phyloP scores from a whole-genome alignment of 306 rosid species.

The Fagus sylvatica region DNA sequence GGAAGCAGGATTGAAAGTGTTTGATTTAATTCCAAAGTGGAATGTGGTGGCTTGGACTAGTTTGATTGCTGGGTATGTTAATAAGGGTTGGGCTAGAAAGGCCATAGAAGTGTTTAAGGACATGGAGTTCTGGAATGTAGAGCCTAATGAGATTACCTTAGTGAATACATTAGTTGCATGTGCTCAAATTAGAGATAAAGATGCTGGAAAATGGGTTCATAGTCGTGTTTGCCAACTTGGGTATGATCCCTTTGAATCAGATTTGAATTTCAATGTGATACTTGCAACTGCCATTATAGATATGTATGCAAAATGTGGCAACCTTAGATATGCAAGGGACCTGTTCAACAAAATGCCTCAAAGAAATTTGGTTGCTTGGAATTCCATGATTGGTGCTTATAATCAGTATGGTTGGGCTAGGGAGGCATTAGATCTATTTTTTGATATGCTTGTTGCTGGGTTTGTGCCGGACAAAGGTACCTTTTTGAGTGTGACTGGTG shows the following conservation, averaged over 20 bases:
- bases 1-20: conserved; percentile 52
- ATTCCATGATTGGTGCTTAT: conserved; percentile 65
- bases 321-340: conserved; percentile 53
- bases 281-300: conserved; percentile 71
- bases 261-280: conserved; percentile 39
- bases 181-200: conserved; percentile 61
- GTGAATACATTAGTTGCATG: conserved; percentile 71
- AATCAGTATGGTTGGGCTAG: conserved; percentile 48
- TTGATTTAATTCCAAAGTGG: conserved; percentile 60
- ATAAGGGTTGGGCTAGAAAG: conserved; percentile 22
- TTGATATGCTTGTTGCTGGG: conserved; percentile 39
- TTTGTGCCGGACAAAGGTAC: conserved; percentile 57
- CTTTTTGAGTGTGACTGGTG: conserved; percentile 49
- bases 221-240: conserved; percentile 46
- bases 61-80: conserved; percentile 65
- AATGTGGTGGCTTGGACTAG: conserved; percentile 85
- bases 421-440: conserved; percentile 49
- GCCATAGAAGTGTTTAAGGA: conserved; percentile 54
- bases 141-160: conserved; percentile 74
- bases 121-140: conserved; percentile 48
- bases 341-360: conserved; percentile 64
- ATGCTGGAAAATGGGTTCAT: conserved; percentile 55
- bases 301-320: conserved; percentile 81
- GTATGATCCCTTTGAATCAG: conserved; percentile 53
- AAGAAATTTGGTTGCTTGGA: conserved; percentile 64